Base-by-base conservation (phyloP, 2,329 filamentous ascomycete genomes). In the Alternaria postmessia region DNA sequence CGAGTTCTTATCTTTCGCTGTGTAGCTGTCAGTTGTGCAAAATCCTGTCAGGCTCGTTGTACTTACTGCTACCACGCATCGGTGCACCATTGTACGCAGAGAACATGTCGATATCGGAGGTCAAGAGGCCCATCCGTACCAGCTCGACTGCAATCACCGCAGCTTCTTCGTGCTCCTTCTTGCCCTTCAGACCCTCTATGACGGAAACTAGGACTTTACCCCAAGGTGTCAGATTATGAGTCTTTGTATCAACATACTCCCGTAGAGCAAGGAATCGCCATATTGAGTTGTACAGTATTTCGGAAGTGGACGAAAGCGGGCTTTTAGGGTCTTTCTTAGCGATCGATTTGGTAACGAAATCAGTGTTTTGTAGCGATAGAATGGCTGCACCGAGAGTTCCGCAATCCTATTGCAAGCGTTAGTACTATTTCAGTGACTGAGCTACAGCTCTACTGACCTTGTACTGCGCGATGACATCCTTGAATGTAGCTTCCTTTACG, bases 221-320 rank as follows among this genome's bases (percentile, higher is more conserved):
- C 93, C 93, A 97, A 8, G 83, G 80, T 8, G 94, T 97, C 62
- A 97, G 84, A 61, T 89, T 87, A 78, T 98, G 94, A 60, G 87
- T 59, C 32, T 59, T 85, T 51, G 89, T 85, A 68, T 95, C 88
- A 47, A 96, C 85, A 72, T 97, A 99, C 24, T 90, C 93, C 60
- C 94, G 88, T 49, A 98, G 84, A 74, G 97, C 92, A 22, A 99
- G 84, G 79, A 97, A 95, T 56, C 93, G 88, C 91, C 93, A 97
- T 59, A 94, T 85, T 7, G 90, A 87, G 70, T 97, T 92, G 18
- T 93, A 82, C 24, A 86, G 81, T 55, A 94, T 86, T 71, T 95
- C 91, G 16, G 90, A 85, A 64, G 90, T 87, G n/a, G 89, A 87
- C 60, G 85, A 87, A 8, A 86, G 75, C 14, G 78, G 72, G 18